phyloP scores from a whole-genome alignment of 2,329 filamentous ascomycete genomes.

The Colletotrichum australisinense region DNA sequence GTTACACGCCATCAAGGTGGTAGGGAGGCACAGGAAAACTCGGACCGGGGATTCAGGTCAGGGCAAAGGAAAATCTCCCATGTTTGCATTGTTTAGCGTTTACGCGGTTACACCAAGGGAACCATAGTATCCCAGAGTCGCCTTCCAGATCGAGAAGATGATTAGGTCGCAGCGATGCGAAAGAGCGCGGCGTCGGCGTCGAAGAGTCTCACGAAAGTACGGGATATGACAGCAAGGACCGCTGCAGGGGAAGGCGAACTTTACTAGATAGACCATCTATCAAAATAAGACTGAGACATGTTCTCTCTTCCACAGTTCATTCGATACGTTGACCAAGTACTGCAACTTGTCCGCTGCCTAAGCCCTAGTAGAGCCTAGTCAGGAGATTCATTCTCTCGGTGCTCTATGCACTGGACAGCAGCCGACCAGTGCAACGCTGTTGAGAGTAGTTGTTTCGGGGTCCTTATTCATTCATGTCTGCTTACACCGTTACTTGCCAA shows the following conservation, averaged over 20 bases:
- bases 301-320: neutral
- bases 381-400: too few species aligned
- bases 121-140: neutral
- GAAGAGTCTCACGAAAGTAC: neutral
- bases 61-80: neutral
- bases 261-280: neutral
- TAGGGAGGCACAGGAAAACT: neutral
- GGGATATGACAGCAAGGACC: neutral
- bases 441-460: too few species aligned
- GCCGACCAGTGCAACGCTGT: too few species aligned
- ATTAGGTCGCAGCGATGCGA: neutral
- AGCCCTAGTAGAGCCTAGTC: too few species aligned
- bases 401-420: too few species aligned
- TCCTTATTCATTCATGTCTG: too few species aligned
- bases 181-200: neutral
- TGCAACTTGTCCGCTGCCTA: too few species aligned
- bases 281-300: neutral
- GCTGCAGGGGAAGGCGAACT: neutral
- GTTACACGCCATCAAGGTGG: neutral
- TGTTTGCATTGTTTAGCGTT: slow-evolving; percentile 27
- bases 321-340: neutral
- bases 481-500: neutral
- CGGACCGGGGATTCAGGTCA: neutral
- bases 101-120: neutral
- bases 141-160: neutral